These are phyloP conservation scores for Kluyveromyces starmeri DNA, from an alignment of 805 yeast genomes.

Conservation along the genomic window DNA sequence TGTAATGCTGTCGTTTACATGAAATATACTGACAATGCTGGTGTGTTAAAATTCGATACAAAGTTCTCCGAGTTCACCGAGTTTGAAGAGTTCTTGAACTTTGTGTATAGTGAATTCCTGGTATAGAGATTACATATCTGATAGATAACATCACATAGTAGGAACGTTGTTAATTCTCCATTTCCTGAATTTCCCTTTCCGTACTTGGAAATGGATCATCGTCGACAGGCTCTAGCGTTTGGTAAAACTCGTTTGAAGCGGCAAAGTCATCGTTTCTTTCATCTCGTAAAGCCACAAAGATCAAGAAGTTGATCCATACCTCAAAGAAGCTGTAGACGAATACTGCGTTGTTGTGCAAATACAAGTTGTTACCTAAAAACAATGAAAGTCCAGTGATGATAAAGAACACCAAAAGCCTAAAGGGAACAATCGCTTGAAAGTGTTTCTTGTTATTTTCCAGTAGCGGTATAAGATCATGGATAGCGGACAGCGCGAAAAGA, in stretches of 20 bases:
- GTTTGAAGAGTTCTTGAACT: constrained; percentile 28
- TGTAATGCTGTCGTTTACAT: constrained; percentile 24
- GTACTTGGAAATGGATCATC: constrained; percentile 4
- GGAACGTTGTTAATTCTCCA: constrained; percentile 1
- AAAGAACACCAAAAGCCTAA: constrained; percentile 44
- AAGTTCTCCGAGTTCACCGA: constrained; percentile 28
- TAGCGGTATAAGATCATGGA: constrained; percentile 53
- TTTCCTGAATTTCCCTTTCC: constrained; percentile 5
- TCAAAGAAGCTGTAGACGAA: constrained; percentile 55
- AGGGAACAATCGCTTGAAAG: constrained; percentile 54
- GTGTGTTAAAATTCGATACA: constrained; percentile 15
- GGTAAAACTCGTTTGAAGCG: constrained; percentile 4
- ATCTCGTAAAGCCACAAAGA: constrained; percentile 54
- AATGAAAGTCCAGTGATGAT: constrained; percentile 42
- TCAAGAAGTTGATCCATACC: constrained; percentile 59
- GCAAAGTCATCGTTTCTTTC: constrained; percentile 45
- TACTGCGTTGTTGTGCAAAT: constrained; percentile 52
- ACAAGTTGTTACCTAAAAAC: constrained; percentile 32
- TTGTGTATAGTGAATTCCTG: constrained; percentile 23
- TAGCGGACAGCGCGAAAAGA: constrained; percentile 35
- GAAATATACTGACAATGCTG: constrained; percentile 10
- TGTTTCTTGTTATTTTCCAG: constrained; percentile 35
- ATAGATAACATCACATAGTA: not conserved
- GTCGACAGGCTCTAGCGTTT: not conserved
- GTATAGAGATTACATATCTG: not conserved